A percentile compares a stretch with the other conserved stretches of the same genome.
Evolutionary conservation across 1,139 yeast species (phyloP).

Genomic region (Kurtzmaniella quercitrusa): DNA sequence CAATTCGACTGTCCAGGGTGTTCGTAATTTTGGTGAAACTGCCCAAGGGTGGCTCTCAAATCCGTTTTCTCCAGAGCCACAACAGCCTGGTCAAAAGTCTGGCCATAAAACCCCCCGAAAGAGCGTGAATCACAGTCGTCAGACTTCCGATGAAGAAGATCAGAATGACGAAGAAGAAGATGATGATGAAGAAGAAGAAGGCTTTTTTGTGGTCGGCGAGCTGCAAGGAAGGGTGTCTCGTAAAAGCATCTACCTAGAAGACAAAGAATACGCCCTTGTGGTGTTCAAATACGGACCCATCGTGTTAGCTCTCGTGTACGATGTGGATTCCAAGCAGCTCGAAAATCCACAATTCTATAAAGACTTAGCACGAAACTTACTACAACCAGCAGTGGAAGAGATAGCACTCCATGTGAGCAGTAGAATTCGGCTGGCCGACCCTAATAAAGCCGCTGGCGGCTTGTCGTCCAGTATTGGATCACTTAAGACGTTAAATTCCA

Average conservation of each 20-base stretch:
- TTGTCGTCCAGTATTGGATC: constrained; percentile 24
- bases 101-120: too few species aligned
- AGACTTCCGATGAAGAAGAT: neutral
- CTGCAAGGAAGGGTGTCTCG: constrained; percentile 12
- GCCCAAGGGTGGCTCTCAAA: constrained; percentile 7
- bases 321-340: constrained; percentile 21
- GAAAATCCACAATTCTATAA: constrained; percentile 22
- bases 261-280: constrained; percentile 30
- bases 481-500: constrained; percentile 3
- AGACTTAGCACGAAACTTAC: constrained; percentile 13
- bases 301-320: constrained; percentile 25
- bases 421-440: neutral
- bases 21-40: constrained; percentile 18
- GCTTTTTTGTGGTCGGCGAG: constrained; percentile 17
- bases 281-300: constrained; percentile 22
- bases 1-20: constrained; percentile 32
- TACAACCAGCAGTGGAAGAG: constrained; percentile 24
- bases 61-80: constrained; percentile 4
- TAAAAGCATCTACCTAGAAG: constrained; percentile 23
- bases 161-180: neutral
- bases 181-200: constrained; percentile 14
- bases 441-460: constrained; percentile 8
- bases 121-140: neutral
- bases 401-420: constrained; percentile 9
- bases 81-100: too few species aligned